phyloP scores from a whole-genome alignment of 140 eudicot species.

The Anethum foeniculum region DNA sequence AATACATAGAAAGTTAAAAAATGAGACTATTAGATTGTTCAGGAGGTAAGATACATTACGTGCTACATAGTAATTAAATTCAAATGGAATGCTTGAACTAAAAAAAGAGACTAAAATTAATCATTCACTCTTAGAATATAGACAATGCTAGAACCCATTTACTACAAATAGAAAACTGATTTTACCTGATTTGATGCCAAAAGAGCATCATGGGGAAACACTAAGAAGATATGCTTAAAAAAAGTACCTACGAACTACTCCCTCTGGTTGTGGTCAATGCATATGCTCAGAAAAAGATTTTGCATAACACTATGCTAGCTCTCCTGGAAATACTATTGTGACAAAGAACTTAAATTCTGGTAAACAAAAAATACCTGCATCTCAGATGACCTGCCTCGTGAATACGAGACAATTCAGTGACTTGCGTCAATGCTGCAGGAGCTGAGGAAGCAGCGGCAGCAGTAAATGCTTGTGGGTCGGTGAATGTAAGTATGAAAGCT shows the following conservation, averaged over 20 bases:
- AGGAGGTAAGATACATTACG: neutral
- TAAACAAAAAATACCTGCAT: constrained; percentile 61
- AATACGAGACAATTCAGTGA: constrained; percentile 79
- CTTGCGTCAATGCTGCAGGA: constrained; percentile 79
- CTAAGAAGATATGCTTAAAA: neutral
- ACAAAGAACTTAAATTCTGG: neutral
- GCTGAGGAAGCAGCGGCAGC: constrained; percentile 78
- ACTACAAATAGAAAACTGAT: neutral
- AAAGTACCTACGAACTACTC: neutral
- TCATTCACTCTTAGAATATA: neutral
- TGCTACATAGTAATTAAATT: neutral
- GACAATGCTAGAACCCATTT: neutral
- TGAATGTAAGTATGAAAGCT: constrained; percentile 65
- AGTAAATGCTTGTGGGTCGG: constrained; percentile 77
- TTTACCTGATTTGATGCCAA: neutral
- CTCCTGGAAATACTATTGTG: neutral
- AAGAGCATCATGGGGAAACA: neutral
- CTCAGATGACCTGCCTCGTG: constrained; percentile 91
- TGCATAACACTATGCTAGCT: neutral
- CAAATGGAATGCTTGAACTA: neutral
- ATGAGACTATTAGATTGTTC: neutral
- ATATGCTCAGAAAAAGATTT: neutral
- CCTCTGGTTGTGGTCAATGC: neutral
- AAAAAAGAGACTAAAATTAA: neutral
- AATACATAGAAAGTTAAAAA: neutral